Percentiles rank a stretch among this genome's conserved stretches.
These are phyloP conservation scores for Malus fusca DNA, from an alignment of 306 rosid genomes.

Conservation along the genomic window DNA sequence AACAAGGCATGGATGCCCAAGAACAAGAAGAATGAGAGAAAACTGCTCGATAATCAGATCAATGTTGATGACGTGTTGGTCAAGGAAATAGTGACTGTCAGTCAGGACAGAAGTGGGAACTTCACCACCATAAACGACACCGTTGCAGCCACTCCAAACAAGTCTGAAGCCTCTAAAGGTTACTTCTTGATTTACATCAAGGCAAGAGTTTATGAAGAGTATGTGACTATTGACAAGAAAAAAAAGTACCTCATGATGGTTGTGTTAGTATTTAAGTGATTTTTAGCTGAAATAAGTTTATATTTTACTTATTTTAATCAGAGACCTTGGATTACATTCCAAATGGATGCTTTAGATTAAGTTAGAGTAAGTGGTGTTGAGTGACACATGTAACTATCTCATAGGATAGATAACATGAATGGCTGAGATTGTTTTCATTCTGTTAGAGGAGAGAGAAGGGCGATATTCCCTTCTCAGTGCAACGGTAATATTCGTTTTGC, in stretches of 20 bases:
- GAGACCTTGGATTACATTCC: too few species aligned
- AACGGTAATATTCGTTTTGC: too few species aligned
- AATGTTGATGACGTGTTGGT: constrained; percentile 25
- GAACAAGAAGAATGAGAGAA: constrained; percentile 22
- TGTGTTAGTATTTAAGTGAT: too few species aligned
- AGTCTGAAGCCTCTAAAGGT: constrained; percentile 23
- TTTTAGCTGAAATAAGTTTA: too few species aligned
- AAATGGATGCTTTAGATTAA: too few species aligned
- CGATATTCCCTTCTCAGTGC: too few species aligned
- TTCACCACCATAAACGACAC: constrained; percentile 65
- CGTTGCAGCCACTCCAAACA: constrained; percentile 55
- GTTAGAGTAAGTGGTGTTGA: too few species aligned
- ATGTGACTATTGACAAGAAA: constrained; percentile 46
- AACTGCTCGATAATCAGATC: constrained; percentile 22
- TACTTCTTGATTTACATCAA: constrained; percentile 66
- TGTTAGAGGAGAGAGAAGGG: too few species aligned
- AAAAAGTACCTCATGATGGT: constrained; percentile 59
- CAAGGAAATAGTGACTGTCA: constrained; percentile 46
- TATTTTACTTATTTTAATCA: too few species aligned
- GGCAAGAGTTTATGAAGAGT: constrained; percentile 66
- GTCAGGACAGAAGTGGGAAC: constrained; percentile 66
- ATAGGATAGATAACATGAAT: too few species aligned
- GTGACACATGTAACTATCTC: too few species aligned
- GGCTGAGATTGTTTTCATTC: too few species aligned
- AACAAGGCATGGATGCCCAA: constrained; percentile 52